Evolutionary conservation across 257 asterid species (phyloP), one percentile per base, ranked within the genome.

Genomic region (Solanum sejunctum): DNA sequence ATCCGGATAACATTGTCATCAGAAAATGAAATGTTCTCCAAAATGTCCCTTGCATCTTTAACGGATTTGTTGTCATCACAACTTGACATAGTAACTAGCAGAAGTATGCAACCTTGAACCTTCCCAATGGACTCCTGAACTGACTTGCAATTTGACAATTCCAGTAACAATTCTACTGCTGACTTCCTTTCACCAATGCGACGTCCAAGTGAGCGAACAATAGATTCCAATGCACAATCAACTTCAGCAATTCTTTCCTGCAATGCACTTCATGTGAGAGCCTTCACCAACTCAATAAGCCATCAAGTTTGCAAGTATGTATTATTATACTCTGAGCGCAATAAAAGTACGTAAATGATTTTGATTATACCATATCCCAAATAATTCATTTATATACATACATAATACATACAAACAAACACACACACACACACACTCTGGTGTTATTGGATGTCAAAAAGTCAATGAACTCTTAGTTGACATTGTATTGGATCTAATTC

Each of bases 51-150:
- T 3, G 96, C 95, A 80, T 90, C 91, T 67, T 82, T 83, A 75
- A 92, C 88, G 20, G 93, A 91, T 88, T 93, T 92, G 84, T 61
- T 88, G 89, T 93, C 96, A 41, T 86, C 88, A 86, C 85, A 86
- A 88, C 89, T 87, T 70, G 90, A 87, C 92, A 92, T 89, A 10
- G 95, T 91, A 36, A 89, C 94, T 21, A 93, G 87, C 85, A 89
- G 92, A 85, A 93, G 89, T 85, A 93, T 90, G 88, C 95, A 93
- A 64, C 95, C 95, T 80, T 90, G 93, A 55, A 88, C 93, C 85
- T 93, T 88, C 77, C 93, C 95, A 1, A 93, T 89, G 89, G 91
- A 70, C 66, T 85, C 90, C 54, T 92, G 90, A 61, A 88, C 87
- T 4, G 82, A 67, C 84, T 86, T 89, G 73, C 89, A 88, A 83